phyloP scores from a whole-genome alignment of 495 filamentous ascomycete genomes.

The Copromyces sp. region DNA sequence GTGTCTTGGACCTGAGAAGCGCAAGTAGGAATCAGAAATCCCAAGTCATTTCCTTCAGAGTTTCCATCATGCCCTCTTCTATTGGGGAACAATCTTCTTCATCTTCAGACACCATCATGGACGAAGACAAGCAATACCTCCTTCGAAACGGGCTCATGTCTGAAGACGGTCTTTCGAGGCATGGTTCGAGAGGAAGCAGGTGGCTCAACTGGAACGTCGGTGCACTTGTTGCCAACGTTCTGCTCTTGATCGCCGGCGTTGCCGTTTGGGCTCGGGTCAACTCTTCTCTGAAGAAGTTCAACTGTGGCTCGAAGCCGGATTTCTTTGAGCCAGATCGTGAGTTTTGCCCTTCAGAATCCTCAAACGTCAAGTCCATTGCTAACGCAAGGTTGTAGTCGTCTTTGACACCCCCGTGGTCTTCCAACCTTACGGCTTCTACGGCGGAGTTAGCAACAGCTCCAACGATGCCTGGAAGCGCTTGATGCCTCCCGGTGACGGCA shows the following conservation, averaged over 20 bases:
- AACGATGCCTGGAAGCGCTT: slow-evolving; percentile 4
- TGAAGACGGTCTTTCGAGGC: background rate
- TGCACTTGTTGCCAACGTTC: background rate
- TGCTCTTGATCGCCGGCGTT: background rate
- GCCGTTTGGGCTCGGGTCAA: background rate
- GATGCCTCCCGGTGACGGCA: slow-evolving; percentile 3
- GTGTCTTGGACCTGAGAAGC: background rate
- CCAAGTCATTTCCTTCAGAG: background rate
- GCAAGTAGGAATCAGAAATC: background rate
- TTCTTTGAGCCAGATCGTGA: slow-evolving; percentile 4
- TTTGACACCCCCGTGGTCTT: slow-evolving; percentile 1
- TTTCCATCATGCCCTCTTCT: background rate
- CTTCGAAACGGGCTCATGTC: background rate
- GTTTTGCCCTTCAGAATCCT: background rate
- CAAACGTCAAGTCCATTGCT: background rate
- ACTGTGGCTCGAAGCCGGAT: background rate
- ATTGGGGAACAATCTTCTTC: background rate
- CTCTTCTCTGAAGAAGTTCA: background rate
- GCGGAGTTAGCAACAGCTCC: background rate
- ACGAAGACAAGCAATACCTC: slow-evolving; percentile 1
- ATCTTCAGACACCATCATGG: background rate
- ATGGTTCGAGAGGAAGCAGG: background rate
- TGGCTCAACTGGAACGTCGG: background rate
- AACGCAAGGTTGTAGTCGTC: background rate
- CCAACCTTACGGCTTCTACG: slow-evolving; percentile 1